A percentile compares a stretch with the other conserved stretches of the same genome.
phyloP scores from a whole-genome alignment of 2,329 filamentous ascomycete species.

The Boeremia exigua region DNA sequence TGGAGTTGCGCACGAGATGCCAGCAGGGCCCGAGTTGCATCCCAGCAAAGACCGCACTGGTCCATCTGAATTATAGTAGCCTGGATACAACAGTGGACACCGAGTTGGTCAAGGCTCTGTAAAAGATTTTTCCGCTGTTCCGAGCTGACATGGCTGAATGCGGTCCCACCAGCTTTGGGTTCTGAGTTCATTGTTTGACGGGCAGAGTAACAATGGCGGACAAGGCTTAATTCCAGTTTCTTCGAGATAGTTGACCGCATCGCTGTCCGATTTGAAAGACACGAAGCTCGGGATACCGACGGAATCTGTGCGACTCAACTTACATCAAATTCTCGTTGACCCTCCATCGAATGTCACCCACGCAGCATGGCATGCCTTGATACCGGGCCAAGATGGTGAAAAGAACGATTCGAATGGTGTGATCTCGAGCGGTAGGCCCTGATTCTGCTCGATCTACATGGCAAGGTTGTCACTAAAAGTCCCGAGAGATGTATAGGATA shows the following conservation, averaged over 20 bases:
- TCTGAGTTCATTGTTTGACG: neutral
- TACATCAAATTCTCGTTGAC: neutral
- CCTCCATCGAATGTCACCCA: neutral
- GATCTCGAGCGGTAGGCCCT: neutral
- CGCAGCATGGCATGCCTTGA: neutral
- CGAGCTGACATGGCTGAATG: neutral
- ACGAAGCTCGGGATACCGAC: too few species aligned
- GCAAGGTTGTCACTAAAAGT: neutral
- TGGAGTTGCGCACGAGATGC: conserved; percentile 9
- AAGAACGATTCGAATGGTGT: neutral
- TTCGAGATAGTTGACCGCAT: too few species aligned
- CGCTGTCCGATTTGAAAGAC: too few species aligned
- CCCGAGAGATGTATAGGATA: neutral
- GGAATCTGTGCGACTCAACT: neutral
- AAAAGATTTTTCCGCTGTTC: neutral
- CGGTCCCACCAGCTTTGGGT: neutral
- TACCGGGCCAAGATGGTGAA: neutral
- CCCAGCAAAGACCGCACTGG: neutral
- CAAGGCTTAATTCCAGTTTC: too few species aligned
- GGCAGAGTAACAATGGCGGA: neutral
- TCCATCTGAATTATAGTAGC: neutral
- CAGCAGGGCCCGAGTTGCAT: neutral
- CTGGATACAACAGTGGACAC: neutral
- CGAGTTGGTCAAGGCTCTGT: neutral
- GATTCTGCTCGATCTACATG: neutral